A percentile compares a stretch with the other conserved stretches of the same genome.
phyloP scores from a whole-genome alignment of 768 basidiomycete species.

The Kwoniella dejecticola region DNA sequence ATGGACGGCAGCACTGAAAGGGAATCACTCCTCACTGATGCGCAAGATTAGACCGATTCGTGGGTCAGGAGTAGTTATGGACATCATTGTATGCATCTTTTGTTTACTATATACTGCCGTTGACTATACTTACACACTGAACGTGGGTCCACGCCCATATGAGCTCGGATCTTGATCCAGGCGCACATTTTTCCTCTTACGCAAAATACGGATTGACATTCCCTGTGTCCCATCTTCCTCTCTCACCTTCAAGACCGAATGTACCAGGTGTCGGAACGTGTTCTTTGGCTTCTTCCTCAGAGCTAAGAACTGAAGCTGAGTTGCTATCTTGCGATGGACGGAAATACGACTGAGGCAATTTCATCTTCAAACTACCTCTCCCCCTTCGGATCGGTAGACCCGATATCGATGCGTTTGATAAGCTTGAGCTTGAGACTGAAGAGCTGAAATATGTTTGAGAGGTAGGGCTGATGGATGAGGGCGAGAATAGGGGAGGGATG shows the following conservation, averaged over 20 bases:
- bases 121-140: not conserved
- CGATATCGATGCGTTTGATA: not conserved
- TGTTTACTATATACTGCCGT: not conserved
- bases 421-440: not conserved
- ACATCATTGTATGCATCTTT: conserved; percentile 16
- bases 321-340: conserved; percentile 9
- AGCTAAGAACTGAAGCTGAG: not conserved
- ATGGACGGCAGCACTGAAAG: conserved; percentile 4
- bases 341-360: conserved; percentile 11
- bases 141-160: not conserved
- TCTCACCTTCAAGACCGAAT: conserved; percentile 34
- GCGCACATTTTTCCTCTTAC: not conserved
- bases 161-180: too few species aligned
- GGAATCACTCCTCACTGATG: conserved; percentile 16
- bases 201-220: conserved; percentile 41
- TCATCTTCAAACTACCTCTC: conserved; percentile 20
- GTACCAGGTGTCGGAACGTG: conserved; percentile 39
- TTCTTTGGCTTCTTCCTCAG: conserved; percentile 6
- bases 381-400: conserved; percentile 14
- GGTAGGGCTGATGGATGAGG: not conserved
- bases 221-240: conserved; percentile 5
- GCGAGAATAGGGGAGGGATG: conserved; percentile 19
- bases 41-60: not conserved
- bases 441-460: not conserved
- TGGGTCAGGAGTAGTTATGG: not conserved